These are phyloP conservation scores for Chalciporus pseudorubinellus DNA, from an alignment of 768 basidiomycete genomes.

Conservation along the genomic window DNA sequence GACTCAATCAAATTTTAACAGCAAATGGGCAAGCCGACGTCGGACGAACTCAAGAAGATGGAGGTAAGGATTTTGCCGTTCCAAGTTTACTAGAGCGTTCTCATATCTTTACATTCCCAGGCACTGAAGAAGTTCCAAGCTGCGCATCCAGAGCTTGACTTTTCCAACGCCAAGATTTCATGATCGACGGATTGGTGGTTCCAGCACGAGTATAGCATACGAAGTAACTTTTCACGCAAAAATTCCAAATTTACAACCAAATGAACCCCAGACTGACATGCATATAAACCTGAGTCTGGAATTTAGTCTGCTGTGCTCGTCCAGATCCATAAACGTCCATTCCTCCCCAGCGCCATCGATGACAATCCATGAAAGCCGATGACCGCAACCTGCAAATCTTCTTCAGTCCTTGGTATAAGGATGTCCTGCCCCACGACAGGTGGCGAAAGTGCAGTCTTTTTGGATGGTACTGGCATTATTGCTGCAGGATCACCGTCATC, in stretches of 20 bases:
- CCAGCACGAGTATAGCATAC: not conserved
- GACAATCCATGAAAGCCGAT: constrained; percentile 43
- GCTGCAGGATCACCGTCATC: constrained; percentile 20
- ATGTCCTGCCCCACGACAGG: constrained; percentile 23
- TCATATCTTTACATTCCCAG: constrained; percentile 35
- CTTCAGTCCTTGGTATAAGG: constrained; percentile 10
- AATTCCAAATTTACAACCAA: not conserved
- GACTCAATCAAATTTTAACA: constrained; percentile 28
- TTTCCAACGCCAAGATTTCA: constrained; percentile 87
- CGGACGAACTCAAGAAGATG: constrained; percentile 90
- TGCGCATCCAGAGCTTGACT: constrained; percentile 91
- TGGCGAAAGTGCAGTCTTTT: constrained; percentile 15
- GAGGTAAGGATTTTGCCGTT: constrained; percentile 50
- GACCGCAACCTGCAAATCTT: constrained; percentile 38
- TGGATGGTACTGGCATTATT: not conserved
- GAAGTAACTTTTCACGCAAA: not conserved
- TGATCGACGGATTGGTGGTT: constrained; percentile 30
- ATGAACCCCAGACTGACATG: not conserved
- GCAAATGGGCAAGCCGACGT: constrained; percentile 96
- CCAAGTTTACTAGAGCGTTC: not conserved
- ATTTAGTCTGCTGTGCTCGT: constrained; percentile 15
- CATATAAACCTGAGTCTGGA: not conserved
- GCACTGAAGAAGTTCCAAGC: constrained; percentile 86
- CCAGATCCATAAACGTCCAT: constrained; percentile 29
- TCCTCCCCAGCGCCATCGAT: constrained; percentile 19